Evolutionary conservation across 441 rosid genomes (phyloP), one percentile per base, ranked within the genome.

Genomic region (Euphorbia celastroides): DNA sequence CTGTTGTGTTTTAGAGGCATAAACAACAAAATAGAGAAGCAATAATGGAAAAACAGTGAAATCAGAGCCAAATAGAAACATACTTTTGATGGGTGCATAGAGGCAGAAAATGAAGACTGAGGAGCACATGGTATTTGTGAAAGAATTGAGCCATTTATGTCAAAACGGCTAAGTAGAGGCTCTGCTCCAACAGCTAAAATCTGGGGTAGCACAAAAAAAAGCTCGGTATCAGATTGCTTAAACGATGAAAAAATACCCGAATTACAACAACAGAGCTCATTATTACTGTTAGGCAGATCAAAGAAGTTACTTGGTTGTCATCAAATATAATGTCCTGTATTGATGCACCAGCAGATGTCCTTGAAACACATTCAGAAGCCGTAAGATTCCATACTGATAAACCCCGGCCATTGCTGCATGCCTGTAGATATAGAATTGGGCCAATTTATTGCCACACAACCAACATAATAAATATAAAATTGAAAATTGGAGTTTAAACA

Each of bases 71-170:
- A 61, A 19, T 1, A 58, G 51, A 58, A 60, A 59, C 16, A 50
- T 92, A 92, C 99, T 57, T 97, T 92, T 8, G 89, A 83, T 57
- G 84, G 79, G 77, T 94, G 96, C 70, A 89, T 67, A 48, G 96
- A 83, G 64, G 87, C 80, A 3, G 97, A 91, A 76, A 91, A 94
- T 22, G 88, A 85, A 22, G 97, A 88, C 64, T 68, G 83, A 22
- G 99, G 88, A 74, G 97, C 96, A 76, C 96, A 91, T n/a, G 86
- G 86, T 68, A 89, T 83, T 72, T 87, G 94, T 19, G 98, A 86
- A 70, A 89, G 91, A 77, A 79, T 73, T 19, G 61, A 57, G 58
- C 98, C 99, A 61, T 87, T 86, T 70, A 92, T 79, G 82, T 89
- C 91, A 25, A 77, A 88, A 48, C 91, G 94, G 60, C 78, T 78